Evolutionary conservation across 768 basidiomycete species (phyloP).

Genomic region (Cystobasidium ongulense): DNA sequence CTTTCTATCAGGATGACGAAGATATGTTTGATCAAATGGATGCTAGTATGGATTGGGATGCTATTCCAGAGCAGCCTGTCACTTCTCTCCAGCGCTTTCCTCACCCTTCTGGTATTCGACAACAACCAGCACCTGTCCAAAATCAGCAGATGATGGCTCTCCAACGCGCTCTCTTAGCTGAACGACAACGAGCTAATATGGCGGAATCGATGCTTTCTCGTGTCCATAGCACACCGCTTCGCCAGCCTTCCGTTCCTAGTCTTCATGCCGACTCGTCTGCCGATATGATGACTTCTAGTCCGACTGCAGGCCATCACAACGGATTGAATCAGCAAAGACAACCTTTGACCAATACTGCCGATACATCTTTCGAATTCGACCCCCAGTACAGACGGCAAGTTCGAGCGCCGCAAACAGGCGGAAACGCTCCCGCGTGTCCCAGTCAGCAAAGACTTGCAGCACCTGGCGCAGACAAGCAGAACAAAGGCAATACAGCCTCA

Average conservation of each 20-base stretch:
- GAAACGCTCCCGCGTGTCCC: background rate
- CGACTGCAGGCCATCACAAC: background rate
- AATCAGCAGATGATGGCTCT: background rate
- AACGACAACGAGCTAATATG: background rate
- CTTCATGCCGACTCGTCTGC: background rate
- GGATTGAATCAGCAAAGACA: background rate
- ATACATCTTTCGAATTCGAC: conserved; percentile 1
- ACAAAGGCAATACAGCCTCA: background rate
- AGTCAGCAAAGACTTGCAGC: background rate
- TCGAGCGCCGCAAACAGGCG: background rate
- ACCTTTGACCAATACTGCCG: background rate
- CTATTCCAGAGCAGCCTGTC: background rate
- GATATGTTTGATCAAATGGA: background rate
- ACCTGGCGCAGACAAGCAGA: background rate
- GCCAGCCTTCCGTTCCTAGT: background rate
- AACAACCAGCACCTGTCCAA: background rate
- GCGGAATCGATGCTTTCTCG: background rate
- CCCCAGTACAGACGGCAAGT: background rate
- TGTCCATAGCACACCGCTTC: background rate
- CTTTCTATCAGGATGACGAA: background rate
- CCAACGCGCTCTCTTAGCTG: background rate
- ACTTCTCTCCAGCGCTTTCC: background rate
- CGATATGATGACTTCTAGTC: background rate
- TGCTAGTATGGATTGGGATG: background rate
- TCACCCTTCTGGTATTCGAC: background rate